phyloP scores from a whole-genome alignment of 2,329 filamentous ascomycete species.

The Ophiocordyceps polyrhachis-furcata region DNA sequence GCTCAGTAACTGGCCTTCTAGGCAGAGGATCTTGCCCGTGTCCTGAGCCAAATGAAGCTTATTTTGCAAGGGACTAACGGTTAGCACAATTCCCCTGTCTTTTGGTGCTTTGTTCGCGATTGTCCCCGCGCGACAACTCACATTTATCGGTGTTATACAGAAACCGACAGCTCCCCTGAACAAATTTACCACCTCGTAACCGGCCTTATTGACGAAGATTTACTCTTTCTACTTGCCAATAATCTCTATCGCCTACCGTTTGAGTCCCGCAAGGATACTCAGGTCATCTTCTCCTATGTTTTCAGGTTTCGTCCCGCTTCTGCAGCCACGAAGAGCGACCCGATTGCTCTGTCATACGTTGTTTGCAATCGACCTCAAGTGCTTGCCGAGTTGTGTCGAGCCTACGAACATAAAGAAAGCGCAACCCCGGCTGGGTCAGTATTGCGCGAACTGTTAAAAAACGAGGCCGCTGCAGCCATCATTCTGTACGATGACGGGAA shows the following conservation, averaged over 20 bases:
- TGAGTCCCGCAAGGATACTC: constrained; percentile 87
- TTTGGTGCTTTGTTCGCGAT: background rate
- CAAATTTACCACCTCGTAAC: constrained; percentile 75
- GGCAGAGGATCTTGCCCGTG: constrained; percentile 75
- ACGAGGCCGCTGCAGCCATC: constrained; percentile 75
- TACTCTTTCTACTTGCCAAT: constrained; percentile 67
- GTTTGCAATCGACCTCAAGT: constrained; percentile 74
- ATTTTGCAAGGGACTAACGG: constrained; percentile 86
- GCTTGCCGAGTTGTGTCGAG: constrained; percentile 70
- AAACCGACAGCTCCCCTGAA: constrained; percentile 71
- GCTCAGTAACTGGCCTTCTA: constrained; percentile 18
- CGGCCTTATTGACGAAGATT: constrained; percentile 71
- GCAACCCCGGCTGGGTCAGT: constrained; percentile 83
- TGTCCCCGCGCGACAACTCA: background rate
- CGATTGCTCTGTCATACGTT: constrained; percentile 74
- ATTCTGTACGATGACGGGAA: constrained; percentile 83
- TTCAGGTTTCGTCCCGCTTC: constrained; percentile 69
- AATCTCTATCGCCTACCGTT: constrained; percentile 78
- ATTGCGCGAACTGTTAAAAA: constrained; percentile 72
- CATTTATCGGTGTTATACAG: constrained; percentile 22
- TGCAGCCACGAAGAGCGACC: constrained; percentile 49
- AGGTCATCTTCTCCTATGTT: constrained; percentile 88
- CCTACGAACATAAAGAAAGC: constrained; percentile 80
- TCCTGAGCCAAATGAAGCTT: constrained; percentile 79
- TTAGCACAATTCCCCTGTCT: constrained; percentile 19